Conservation (phyloP, 2,329 filamentous ascomycete genomes). For the Teratosphaeriaceae sp. region DNA sequence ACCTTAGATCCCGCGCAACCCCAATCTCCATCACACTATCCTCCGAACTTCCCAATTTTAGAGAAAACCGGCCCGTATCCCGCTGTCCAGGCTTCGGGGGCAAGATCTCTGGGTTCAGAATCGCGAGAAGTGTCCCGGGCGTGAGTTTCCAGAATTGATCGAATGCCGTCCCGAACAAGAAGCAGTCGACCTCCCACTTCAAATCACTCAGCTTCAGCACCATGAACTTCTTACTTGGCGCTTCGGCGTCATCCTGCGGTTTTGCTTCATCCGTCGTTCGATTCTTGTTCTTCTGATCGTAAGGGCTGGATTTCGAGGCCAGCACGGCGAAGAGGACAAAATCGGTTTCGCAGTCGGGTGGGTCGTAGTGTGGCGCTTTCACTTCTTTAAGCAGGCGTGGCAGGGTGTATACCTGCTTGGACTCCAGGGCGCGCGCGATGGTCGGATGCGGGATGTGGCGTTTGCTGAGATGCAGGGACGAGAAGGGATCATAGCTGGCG, state of each 20-base stretch:
- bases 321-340: constrained; percentile 85
- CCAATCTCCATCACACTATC: constrained; percentile 91
- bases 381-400: constrained; percentile 75
- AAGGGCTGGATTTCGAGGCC: constrained; percentile 79
- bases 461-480: constrained; percentile 73
- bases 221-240: constrained; percentile 75
- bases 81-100: constrained; percentile 64
- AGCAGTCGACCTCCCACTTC: constrained; percentile 85
- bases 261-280: constrained; percentile 43
- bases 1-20: constrained; percentile 74
- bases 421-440: constrained; percentile 68
- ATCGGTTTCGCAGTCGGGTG: constrained; percentile 78
- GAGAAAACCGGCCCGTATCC: constrained; percentile 76
- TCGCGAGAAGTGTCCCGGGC: constrained; percentile 82
- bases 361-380: constrained; percentile 73
- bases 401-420: constrained; percentile 70
- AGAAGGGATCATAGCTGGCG: constrained; percentile 78
- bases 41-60: constrained; percentile 77
- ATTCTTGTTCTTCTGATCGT: constrained; percentile 47
- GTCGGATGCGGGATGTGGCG: constrained; percentile 76
- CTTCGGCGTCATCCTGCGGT: constrained; percentile 42
- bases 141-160: constrained; percentile 91
- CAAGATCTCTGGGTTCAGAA: constrained; percentile 88
- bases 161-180: constrained; percentile 86
- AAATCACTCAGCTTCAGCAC: constrained; percentile 81